A percentile compares a stretch with the other conserved stretches of the same genome.
phyloP scores from a whole-genome alignment of 2,329 filamentous ascomycete species.

The Alternaria novae-zelandiae region DNA sequence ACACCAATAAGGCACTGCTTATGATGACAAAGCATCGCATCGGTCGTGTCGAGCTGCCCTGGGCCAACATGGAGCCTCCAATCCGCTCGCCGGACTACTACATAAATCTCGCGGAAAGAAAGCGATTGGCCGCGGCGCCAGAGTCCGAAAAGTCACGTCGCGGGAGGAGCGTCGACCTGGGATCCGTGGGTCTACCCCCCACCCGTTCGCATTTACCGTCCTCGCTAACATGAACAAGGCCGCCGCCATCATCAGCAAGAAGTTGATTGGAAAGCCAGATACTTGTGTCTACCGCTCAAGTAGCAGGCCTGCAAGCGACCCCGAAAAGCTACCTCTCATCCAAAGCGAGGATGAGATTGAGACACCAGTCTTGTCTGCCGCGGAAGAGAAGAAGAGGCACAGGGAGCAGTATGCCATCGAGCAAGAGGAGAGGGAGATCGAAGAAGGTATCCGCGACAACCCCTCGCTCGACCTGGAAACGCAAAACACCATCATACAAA shows the following conservation, averaged over 20 bases:
- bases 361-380: conserved; percentile 1
- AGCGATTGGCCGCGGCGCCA: conserved; percentile 5
- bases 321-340: conserved; percentile 32
- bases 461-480: conserved; percentile 62
- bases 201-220: conserved; percentile 2
- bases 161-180: conserved; percentile 35
- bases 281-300: conserved; percentile 30
- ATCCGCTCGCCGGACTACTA: conserved; percentile 59
- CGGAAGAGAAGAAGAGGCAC: conserved; percentile 25
- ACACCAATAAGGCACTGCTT: conserved; percentile 59
- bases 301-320: conserved; percentile 17
- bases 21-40: conserved; percentile 68
- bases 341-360: conserved; percentile 12
- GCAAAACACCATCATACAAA: conserved; percentile 61
- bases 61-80: conserved; percentile 66
- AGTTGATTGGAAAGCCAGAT: conserved; percentile 25
- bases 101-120: conserved; percentile 28
- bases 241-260: conserved; percentile 34
- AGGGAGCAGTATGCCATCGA: conserved; percentile 43
- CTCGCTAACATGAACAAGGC: conserved; percentile 33
- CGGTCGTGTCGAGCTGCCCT: conserved; percentile 62
- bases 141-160: conserved; percentile 17
- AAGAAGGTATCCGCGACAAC: conserved; percentile 42
- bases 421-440: conserved; percentile 47
- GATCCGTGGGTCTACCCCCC: conserved; percentile 32